Conservation (phyloP, 257 asterid genomes). For the Asclepias syriaca region DNA sequence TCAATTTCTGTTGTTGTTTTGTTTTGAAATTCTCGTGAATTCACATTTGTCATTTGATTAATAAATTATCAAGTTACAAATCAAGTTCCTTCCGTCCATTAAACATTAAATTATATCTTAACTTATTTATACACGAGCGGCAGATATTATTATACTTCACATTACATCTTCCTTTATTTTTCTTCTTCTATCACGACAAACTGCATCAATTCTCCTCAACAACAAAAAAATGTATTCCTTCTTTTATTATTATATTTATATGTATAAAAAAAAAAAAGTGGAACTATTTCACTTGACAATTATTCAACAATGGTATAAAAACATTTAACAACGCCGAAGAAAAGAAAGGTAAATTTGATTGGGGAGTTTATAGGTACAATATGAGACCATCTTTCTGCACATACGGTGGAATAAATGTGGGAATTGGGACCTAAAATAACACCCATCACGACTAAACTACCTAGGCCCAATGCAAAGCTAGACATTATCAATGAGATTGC, state of each 20-base stretch:
- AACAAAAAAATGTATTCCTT: too few species aligned
- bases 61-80: background rate
- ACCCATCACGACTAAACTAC: background rate
- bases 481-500: background rate
- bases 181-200: too few species aligned
- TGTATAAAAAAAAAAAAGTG: too few species aligned
- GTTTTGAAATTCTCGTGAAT: slow-evolving; percentile 2
- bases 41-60: background rate
- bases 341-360: too few species aligned
- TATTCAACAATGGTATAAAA: too few species aligned
- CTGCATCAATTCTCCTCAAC: too few species aligned
- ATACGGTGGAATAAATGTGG: slow-evolving; percentile 3
- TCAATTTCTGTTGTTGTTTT: background rate
- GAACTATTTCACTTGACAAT: too few species aligned
- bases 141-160: too few species aligned
- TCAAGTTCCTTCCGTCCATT: background rate
- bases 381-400: slow-evolving; percentile 10
- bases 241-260: too few species aligned
- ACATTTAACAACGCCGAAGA: too few species aligned
- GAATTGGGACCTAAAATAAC: background rate
- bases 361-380: background rate
- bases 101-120: background rate
- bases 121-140: background rate
- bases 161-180: too few species aligned
- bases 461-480: slow-evolving; percentile 12